These are phyloP conservation scores for Boletus rubroflammeus DNA, from an alignment of 768 basidiomycete genomes.

Conservation along the genomic window DNA sequence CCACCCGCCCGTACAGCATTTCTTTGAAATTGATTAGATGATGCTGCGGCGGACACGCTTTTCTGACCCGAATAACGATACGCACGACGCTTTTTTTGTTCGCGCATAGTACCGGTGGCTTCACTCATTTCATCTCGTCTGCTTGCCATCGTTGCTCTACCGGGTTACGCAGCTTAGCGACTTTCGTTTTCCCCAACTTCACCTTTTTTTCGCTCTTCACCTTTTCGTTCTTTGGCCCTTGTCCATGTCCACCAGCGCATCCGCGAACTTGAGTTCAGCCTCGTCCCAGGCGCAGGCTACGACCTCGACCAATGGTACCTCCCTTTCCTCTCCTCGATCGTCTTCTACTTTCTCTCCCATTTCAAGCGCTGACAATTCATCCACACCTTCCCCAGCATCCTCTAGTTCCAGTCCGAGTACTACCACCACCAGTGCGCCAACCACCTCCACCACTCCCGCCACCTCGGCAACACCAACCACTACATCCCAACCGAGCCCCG, in stretches of 20 bases:
- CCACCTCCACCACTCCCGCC: slow-evolving; percentile 5
- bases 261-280: background rate
- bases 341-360: background rate
- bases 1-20: slow-evolving; percentile 2
- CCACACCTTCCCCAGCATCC: slow-evolving; percentile 6
- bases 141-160: background rate
- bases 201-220: background rate
- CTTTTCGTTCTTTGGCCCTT: background rate
- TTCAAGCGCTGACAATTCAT: slow-evolving; percentile 16
- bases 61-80: background rate
- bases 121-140: background rate
- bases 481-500: background rate
- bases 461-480: slow-evolving; percentile 1
- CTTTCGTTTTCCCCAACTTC: background rate
- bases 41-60: background rate
- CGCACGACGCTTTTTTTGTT: too few relatives aligned
- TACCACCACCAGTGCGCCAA: background rate
- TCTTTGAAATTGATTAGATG: slow-evolving; percentile 3
- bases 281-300: background rate
- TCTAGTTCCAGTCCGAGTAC: background rate
- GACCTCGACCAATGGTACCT: slow-evolving; percentile 18
- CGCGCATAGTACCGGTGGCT: too few relatives aligned
- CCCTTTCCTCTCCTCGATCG: slow-evolving; percentile 11
- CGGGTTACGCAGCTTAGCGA: background rate
- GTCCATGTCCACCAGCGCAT: slow-evolving; percentile 19